Base-by-base conservation (phyloP, 805 yeast genomes). In the Saccharomycopsis vini region DNA sequence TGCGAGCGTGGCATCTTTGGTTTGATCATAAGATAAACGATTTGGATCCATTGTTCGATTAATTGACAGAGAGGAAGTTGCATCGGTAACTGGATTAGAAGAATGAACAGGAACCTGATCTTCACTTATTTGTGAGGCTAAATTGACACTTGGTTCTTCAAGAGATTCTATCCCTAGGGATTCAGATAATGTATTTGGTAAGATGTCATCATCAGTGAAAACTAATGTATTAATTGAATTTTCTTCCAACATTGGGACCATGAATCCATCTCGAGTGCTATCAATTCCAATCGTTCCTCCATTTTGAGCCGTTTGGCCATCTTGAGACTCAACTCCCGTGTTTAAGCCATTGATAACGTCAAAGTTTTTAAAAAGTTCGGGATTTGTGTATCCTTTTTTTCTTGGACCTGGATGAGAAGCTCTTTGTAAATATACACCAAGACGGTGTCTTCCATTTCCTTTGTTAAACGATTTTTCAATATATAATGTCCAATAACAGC, bases 401-500 rank as follows among this genome's bases (percentile, higher is more conserved):
- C 69, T 60, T 0, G 71, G 61, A 0, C 54, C 59, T 2, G 66
- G 52, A 32, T 61, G 61, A 0, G 68, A 55, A 0, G 77, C 77
- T 34, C 80, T 55, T 49, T 75, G 79, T 33, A 75, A 54, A 54
- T 75, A 75, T 6, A 75, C 79, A 5, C 80, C 80, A 54, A 75
- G 66, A 48, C 75, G 79, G 47, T 56, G 66, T 3, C 69, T 65
- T 44, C 65, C 61, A 23, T 41, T 36, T 45, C 66, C 66, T 36
- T 61, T 58, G 19, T 62, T 61, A n/a, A n/a, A n/a, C n/a, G n/a
- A n/a, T 50, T 72, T 74, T 46, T 75, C 79, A 26, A 73, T 59
- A 53, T 75, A 75, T 6, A 75, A 55, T 49, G 72, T 73, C 80
- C 80, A 75, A 51, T 68, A 72, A 9, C 79, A 72, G 0, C 80